Evolutionary conservation across 1,284 basidiomycete genomes (phyloP).

Genomic region (Puccinia triticina): DNA sequence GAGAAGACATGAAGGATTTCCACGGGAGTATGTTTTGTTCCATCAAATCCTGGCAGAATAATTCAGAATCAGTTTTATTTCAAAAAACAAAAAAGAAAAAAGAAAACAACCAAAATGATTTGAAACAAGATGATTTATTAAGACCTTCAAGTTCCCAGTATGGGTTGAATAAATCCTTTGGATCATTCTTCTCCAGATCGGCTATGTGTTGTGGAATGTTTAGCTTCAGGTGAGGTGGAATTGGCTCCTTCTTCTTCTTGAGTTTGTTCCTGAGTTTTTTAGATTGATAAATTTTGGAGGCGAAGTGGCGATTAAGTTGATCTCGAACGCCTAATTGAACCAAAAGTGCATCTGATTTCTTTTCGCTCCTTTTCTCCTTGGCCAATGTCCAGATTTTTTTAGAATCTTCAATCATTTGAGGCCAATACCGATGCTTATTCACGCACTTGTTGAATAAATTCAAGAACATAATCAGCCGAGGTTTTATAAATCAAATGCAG

Average conservation of each 20-base stretch:
- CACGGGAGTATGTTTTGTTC: conserved; percentile 60
- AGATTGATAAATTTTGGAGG: neutral
- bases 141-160: conserved; percentile 8
- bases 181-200: conserved; percentile 10
- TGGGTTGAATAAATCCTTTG: conserved; percentile 9
- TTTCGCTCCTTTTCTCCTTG: neutral
- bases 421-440: neutral
- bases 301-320: conserved; percentile 14
- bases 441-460: neutral
- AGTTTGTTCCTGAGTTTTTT: neutral
- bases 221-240: neutral
- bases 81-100: neutral
- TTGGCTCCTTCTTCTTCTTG: neutral
- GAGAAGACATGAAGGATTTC: conserved; percentile 62
- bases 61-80: neutral
- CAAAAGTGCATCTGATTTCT: neutral
- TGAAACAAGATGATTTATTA: too few relatives aligned
- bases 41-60: conserved; percentile 57
- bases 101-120: neutral
- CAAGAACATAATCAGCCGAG: neutral
- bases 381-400: neutral
- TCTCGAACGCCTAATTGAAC: neutral
- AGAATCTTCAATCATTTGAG: conserved; percentile 22
- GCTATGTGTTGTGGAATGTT: neutral
- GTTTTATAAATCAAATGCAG: neutral